These are phyloP conservation scores for Podaxis sp. DNA, from an alignment of 768 basidiomycete genomes.

Conservation along the genomic window DNA sequence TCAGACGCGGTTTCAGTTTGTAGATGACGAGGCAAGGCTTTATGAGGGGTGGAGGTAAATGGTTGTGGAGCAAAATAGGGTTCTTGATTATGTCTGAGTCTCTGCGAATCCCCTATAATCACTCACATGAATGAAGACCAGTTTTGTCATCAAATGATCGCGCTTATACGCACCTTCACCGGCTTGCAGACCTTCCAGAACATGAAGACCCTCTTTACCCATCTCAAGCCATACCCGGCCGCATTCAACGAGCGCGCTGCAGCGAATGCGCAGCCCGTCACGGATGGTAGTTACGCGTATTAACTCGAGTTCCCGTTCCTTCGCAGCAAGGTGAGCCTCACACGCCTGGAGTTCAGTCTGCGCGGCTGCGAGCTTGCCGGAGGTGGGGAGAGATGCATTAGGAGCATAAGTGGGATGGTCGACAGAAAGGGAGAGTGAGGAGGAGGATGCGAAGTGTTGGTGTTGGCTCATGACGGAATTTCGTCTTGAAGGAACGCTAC, in stretches of 20 bases:
- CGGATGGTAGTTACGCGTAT: slow-evolving; percentile 55
- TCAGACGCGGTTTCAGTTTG: not conserved
- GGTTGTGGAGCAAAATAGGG: slow-evolving; percentile 8
- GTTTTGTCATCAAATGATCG: not conserved
- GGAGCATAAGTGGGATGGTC: slow-evolving; percentile 16
- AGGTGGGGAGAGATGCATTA: slow-evolving; percentile 27
- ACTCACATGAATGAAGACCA: not conserved
- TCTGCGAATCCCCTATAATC: slow-evolving; percentile 10
- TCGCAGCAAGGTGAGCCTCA: slow-evolving; percentile 67
- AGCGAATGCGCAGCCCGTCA: slow-evolving; percentile 62
- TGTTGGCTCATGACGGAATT: slow-evolving; percentile 34
- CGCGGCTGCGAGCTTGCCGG: slow-evolving; percentile 60
- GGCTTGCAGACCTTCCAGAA: slow-evolving; percentile 37
- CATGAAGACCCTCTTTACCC: slow-evolving; percentile 59
- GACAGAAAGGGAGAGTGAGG: slow-evolving; percentile 33
- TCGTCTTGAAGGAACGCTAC: slow-evolving; percentile 35
- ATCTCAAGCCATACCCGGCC: slow-evolving; percentile 68
- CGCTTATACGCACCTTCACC: slow-evolving; percentile 5
- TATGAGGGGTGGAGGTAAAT: not conserved
- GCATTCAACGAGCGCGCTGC: slow-evolving; percentile 66
- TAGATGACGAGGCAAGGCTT: slow-evolving; percentile 4
- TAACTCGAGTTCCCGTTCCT: slow-evolving; percentile 62
- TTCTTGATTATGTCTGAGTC: not conserved
- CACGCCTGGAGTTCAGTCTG: slow-evolving; percentile 83
- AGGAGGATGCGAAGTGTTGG: slow-evolving; percentile 41